A percentile compares a stretch with the other conserved stretches of the same genome.
Conservation (phyloP, 192 early-diverging fungal species). For the Linnemannia schmuckeri region DNA sequence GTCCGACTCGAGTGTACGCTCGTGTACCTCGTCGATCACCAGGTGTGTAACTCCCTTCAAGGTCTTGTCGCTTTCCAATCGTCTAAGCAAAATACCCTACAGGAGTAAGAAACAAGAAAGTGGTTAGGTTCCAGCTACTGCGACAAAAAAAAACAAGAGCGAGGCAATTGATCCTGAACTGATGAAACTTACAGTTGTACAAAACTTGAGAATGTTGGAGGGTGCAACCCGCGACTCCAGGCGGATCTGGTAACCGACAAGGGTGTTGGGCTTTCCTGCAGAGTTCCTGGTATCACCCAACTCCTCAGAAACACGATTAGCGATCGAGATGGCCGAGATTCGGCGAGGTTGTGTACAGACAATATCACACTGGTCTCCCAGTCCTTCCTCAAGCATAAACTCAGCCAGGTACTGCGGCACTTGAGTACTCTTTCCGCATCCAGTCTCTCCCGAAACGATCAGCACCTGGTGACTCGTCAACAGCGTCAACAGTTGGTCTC, state of each 20-base stretch:
- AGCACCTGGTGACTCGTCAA: conserved; percentile 70
- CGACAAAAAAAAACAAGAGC: not conserved
- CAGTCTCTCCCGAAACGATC: conserved; percentile 86
- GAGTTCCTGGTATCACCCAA: conserved; percentile 70
- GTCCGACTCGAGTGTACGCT: conserved; percentile 81
- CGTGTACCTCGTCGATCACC: conserved; percentile 86
- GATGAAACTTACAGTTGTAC: conserved; percentile 70
- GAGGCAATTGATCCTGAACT: not conserved
- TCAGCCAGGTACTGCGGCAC: conserved; percentile 85
- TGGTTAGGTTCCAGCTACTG: not conserved
- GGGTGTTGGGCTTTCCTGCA: conserved; percentile 63
- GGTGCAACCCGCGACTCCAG: conserved; percentile 66
- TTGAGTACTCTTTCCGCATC: conserved; percentile 83
- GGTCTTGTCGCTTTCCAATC: conserved; percentile 71
- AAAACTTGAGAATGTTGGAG: conserved; percentile 77
- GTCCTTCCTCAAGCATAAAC: conserved; percentile 56
- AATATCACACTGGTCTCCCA: conserved; percentile 62
- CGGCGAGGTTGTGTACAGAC: conserved; percentile 81
- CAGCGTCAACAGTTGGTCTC: conserved; percentile 66
- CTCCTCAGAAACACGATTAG: conserved; percentile 80
- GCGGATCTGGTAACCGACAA: conserved; percentile 84
- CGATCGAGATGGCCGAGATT: conserved; percentile 87
- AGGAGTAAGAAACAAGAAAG: conserved; percentile 42
- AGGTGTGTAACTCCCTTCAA: conserved; percentile 75
- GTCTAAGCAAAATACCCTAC: conserved; percentile 78